Evolutionary conservation across 2,329 filamentous ascomycete species (phyloP), one percentile per base, ranked within the genome.

Genomic region (Macrophomina tecta): DNA sequence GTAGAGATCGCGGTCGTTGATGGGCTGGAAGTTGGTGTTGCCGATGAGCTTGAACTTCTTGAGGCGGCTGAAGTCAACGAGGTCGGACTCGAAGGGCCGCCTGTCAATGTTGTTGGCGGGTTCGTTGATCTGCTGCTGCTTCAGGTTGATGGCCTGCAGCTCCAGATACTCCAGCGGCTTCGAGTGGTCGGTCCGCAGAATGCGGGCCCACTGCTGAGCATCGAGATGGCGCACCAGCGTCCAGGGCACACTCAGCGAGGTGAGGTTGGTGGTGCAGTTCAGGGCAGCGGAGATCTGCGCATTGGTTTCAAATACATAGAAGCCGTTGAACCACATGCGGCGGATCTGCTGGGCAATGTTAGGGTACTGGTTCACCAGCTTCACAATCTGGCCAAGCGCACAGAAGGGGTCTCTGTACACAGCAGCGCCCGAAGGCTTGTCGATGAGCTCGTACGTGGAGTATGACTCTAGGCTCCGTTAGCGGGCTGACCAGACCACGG

Each of bases 321-420:
- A 85, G 60, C 84, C 84, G 67, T 85, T 82, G 73, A 86, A 85
- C 83, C 83, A 86, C 71, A 86, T 78, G 53, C 83, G 82, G 65
- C 80, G 82, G 65, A 86, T 83, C 70, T 84, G 80, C 28, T 77
- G 75, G 3, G 83, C 83, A 9, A 85, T 76, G 36, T 78, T 73
- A 1, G 83, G 81, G 60, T 79, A 81, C 46, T 78, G 70, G 42
- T 76, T 73, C 71, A 86, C 82, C 30, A 85, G 80, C 40, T 75
- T 73, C 23, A 81, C 79, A 4, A 83, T 85, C 45, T 80, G 76
- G 73, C 79, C 81, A 62, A 86, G 77, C 0, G 81, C 82, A 63
- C 78, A 76, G 73, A 82, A 85, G 0, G 84, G 84, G 72, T 86
- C 64, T 48, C 82, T 61, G 82, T 82, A 73, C 68, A 86, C 83